Percentiles rank a stretch among this genome's conserved stretches.
phyloP scores from a whole-genome alignment of 495 filamentous ascomycete genomes.

The Neohortaea acidophila region DNA sequence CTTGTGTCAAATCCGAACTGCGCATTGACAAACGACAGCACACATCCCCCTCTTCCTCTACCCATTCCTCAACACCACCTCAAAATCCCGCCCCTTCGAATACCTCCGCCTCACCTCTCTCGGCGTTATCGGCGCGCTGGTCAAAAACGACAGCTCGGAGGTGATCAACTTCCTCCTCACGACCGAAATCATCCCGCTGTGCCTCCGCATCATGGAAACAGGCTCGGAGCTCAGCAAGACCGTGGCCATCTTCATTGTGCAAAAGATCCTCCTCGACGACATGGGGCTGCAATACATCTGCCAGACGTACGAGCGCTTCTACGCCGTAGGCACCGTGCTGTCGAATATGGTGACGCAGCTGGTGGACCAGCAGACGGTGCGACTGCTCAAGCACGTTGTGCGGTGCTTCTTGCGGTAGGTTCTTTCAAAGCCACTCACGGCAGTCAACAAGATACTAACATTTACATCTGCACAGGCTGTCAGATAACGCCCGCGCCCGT shows the following conservation, averaged over 20 bases:
- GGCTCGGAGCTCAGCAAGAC: constrained; percentile 98
- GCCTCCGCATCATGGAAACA: constrained; percentile 98
- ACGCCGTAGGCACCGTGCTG: constrained; percentile 91
- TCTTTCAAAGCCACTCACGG: constrained; percentile 4
- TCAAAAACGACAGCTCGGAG: constrained; percentile 97
- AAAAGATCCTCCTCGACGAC: constrained; percentile 96
- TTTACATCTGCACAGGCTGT: constrained; percentile 47
- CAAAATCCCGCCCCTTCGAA: constrained; percentile 94
- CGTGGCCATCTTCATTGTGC: constrained; percentile 99
- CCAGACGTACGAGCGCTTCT: constrained; percentile 98
- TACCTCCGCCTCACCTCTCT: constrained; percentile 94
- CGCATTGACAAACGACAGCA: constrained; percentile 35
- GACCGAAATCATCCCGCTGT: constrained; percentile 96
- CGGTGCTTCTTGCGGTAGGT: constrained; percentile 85
- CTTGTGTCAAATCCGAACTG: neutral
- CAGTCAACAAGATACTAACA: constrained; percentile 13
- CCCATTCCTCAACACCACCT: constrained; percentile 96
- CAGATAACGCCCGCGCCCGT: constrained; percentile 88
- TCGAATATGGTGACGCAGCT: constrained; percentile 98
- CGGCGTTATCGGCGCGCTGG: constrained; percentile 93
- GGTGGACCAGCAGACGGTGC: constrained; percentile 92
- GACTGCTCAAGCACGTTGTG: constrained; percentile 94
- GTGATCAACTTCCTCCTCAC: constrained; percentile 98
- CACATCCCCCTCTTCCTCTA: constrained; percentile 98
- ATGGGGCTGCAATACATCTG: constrained; percentile 97